These are phyloP conservation scores for Arachis hypogaea DNA, from an alignment of 306 rosid species.

Conservation along the genomic window DNA sequence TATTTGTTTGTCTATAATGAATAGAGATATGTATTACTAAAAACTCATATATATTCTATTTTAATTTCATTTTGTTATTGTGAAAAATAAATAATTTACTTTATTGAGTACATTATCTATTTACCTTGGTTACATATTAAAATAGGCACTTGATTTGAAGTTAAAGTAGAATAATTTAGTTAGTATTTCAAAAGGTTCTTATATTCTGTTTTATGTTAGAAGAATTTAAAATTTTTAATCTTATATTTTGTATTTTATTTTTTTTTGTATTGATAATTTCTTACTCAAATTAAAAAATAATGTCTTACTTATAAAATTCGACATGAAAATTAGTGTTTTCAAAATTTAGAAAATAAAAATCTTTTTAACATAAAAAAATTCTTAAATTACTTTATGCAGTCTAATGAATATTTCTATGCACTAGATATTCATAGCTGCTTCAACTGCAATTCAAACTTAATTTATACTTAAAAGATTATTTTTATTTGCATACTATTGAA, in stretches of 20 bases:
- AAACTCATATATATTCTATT: no score
- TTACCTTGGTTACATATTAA: constrained; percentile 87
- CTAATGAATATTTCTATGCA: constrained; percentile 60
- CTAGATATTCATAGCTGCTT: constrained; percentile 68
- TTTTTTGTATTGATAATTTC: not conserved
- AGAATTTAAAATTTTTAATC: not conserved
- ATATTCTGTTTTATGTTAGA: constrained; percentile 10
- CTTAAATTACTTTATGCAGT: constrained; percentile 53
- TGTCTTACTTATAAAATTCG: constrained; percentile 18
- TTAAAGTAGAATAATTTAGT: constrained; percentile 54
- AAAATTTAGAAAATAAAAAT: constrained; percentile 59
- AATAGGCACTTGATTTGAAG: constrained; percentile 73
- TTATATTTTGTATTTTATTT: constrained; percentile 1
- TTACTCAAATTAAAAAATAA: not conserved
- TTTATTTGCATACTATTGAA: constrained; percentile 27
- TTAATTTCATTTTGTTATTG: no score
- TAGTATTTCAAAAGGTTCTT: constrained; percentile 43
- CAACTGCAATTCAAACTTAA: constrained; percentile 68
- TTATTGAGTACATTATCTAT: constrained; percentile 79
- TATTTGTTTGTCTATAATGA: no score
- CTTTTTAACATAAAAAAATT: constrained; percentile 57
- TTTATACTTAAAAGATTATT: constrained; percentile 22
- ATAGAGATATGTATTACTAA: no score
- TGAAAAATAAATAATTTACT: constrained; percentile 2
- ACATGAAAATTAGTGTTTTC: not conserved